These are phyloP conservation scores for Cryptococcus deneoformans DNA, from an alignment of 1,284 basidiomycete species.

Conservation along the genomic window DNA sequence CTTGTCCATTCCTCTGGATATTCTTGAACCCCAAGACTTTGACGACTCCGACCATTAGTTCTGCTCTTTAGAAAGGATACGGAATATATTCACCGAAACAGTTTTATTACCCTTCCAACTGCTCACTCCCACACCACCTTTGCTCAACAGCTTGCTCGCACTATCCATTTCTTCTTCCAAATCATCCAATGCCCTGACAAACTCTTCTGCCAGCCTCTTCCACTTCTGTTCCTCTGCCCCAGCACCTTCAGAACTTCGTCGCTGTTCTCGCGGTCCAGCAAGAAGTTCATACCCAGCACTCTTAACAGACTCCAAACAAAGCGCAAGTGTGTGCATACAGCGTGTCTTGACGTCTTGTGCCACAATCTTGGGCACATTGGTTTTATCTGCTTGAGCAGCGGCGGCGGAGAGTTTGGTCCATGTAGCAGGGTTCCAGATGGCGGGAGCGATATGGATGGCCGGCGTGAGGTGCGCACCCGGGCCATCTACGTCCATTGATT, in stretches of 20 bases:
- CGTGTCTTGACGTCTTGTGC: conserved; percentile 36
- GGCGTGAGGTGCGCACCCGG: conserved; percentile 86
- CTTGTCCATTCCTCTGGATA: conserved; percentile 80
- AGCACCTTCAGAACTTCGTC: not conserved
- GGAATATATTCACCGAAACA: conserved; percentile 55
- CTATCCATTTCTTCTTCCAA: conserved; percentile 82
- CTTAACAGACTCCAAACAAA: conserved; percentile 28
- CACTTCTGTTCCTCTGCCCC: conserved; percentile 49
- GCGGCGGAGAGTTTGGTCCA: conserved; percentile 9
- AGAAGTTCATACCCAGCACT: conserved; percentile 55
- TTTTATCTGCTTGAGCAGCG: not conserved
- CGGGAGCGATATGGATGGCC: conserved; percentile 79
- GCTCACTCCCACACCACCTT: conserved; percentile 66
- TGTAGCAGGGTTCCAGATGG: conserved; percentile 63
- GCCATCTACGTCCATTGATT: conserved; percentile 70
- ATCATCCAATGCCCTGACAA: conserved; percentile 54
- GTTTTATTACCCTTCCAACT: conserved; percentile 76
- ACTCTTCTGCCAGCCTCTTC: conserved; percentile 64
- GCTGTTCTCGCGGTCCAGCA: conserved; percentile 23
- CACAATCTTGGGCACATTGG: conserved; percentile 20
- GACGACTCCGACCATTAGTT: conserved; percentile 20
- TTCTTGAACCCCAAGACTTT: conserved; percentile 69
- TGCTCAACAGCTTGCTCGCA: conserved; percentile 84
- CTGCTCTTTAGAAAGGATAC: not conserved
- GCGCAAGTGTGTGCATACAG: conserved; percentile 25